Base-by-base conservation (phyloP, 768 basidiomycete species). In the Agaricus blazei region DNA sequence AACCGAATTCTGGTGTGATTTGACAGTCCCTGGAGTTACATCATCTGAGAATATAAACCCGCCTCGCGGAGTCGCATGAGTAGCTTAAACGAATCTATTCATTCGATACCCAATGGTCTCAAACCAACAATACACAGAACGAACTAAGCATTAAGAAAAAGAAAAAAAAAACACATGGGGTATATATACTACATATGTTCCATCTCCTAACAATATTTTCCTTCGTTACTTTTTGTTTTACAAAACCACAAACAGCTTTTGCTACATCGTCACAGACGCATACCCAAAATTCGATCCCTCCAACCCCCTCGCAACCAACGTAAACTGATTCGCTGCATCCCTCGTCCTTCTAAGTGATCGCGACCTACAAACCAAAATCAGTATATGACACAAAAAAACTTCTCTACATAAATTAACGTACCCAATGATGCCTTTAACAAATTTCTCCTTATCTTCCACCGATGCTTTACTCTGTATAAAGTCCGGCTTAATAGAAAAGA, bases 201-300 rank as follows among this genome's bases (percentile, higher is more conserved):
- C 34, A 3, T 34, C 34, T 11, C 34, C 34, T 34, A 34, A 34
- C 34, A 6, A 6, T 5, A 5, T 31, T 34, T 34, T 4, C 19
- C 24, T 24, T 24, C 19, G 19, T 19, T 19, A 19, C 19, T 19
- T 19, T 19, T 19, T 19, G 19, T 19, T 26, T 46, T 26, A 26
- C 34, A 34, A 34, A 34, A 12, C 28, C 34, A 34, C 11, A 34
- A 34, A 8, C 34, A 1, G 34, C 11, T 3, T 8, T 1, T 34
- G 1, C 50, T 26, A 56, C 54, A 56, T 56, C 19, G 54, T 37
- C 40, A 83, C 73, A 3, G 85, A 83, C 2, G 90, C 83, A 67
- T 88, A 92, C 7, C 93, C 93, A 68, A 94, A 95, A 58, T 82
- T 85, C 8, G 91, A 87, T 7, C 88, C 90, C 61, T 91, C 90